A percentile compares a stretch with the other conserved stretches of the same genome.
Evolutionary conservation across 768 basidiomycete genomes (phyloP).

Genomic region (Sporobolomyces phaffii): DNA sequence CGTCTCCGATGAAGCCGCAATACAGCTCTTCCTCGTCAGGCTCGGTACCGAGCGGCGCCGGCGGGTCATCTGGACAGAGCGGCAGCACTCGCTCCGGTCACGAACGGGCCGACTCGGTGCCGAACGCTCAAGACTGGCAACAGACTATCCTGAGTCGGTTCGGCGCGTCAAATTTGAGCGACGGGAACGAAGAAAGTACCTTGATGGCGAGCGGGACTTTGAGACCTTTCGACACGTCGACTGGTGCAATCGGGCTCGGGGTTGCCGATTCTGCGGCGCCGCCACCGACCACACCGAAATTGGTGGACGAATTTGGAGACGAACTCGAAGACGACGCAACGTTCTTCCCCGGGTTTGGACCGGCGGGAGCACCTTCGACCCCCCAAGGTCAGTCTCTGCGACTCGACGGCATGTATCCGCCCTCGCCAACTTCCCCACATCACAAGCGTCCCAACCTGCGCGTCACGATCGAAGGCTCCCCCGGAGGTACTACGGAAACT

Average conservation of each 20-base stretch:
- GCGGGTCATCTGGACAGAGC: background rate
- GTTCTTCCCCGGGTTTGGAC: slow-evolving; percentile 25
- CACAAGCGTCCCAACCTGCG: slow-evolving; percentile 29
- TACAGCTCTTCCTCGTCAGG: slow-evolving; percentile 6
- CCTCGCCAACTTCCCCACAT: slow-evolving; percentile 12
- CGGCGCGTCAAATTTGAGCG: slow-evolving; percentile 11
- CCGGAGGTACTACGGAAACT: background rate
- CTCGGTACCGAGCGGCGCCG: background rate
- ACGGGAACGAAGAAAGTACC: slow-evolving; percentile 19
- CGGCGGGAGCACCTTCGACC: background rate
- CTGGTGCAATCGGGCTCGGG: background rate
- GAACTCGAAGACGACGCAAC: slow-evolving; percentile 35
- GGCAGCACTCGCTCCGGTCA: background rate
- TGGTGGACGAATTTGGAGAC: slow-evolving; percentile 35
- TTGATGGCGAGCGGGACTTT: slow-evolving; percentile 1
- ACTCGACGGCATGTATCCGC: slow-evolving; percentile 1
- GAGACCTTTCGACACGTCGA: background rate
- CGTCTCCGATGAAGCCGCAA: slow-evolving; percentile 20
- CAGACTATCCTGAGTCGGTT: slow-evolving; percentile 24
- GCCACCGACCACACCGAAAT: background rate
- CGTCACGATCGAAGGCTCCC: slow-evolving; percentile 16
- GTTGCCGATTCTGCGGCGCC: background rate
- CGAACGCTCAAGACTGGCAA: slow-evolving; percentile 30
- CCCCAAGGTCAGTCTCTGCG: background rate
- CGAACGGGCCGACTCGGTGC: slow-evolving; percentile 11